Base-by-base conservation (phyloP, 2,329 filamentous ascomycete genomes). In the Chaetomium sp. region DNA sequence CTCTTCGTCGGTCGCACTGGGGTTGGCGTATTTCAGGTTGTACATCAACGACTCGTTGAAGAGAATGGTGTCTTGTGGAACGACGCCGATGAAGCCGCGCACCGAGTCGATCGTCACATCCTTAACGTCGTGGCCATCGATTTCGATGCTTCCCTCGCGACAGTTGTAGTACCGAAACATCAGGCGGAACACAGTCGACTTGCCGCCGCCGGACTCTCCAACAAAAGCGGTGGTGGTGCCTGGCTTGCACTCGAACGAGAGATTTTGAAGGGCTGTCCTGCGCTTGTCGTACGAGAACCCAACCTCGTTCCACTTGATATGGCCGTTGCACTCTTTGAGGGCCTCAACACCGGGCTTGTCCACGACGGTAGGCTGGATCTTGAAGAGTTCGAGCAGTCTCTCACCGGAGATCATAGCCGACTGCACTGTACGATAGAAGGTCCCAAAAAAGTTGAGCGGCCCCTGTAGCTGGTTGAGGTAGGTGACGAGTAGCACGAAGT, bases 371-470 rank as follows among this genome's bases (percentile, higher is more conserved):
- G 94, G 92, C 65, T 90, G 85, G 66, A 97, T 94, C 71, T 96
- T 95, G 81, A 99, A 97, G 14, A 99, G 77, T 71, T 97, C 94
- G 53, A 99, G 75, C 69, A 99, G 86, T 14, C 94, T 86, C 76
- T 99, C 94, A 4, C 92, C 91, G 56, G 95, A 96, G 67, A 99
- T 97, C 87, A 99, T 89, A 52, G 92, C 89, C 64, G 91, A 94
- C 72, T 97, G 94, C 5, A 97, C 92, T 59, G 91, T 94, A 50
- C 92, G 83, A 71, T 97, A 99, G 70, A 97, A 97, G 0, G 91
- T 94, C 55, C 92, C 94, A 65, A 94, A 92, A 73, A 90, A 92
- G 70, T 92, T 91, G 58, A 92, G 76, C 1, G 89, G 89, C 0
- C 84, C 84, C 68, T 92, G 89, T 14, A 94, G 76, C 70, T 94